Percentiles rank a stretch among this genome's conserved stretches.
Evolutionary conservation across 1,284 basidiomycete species (phyloP).

Genomic region (Kwoniella shivajii): DNA sequence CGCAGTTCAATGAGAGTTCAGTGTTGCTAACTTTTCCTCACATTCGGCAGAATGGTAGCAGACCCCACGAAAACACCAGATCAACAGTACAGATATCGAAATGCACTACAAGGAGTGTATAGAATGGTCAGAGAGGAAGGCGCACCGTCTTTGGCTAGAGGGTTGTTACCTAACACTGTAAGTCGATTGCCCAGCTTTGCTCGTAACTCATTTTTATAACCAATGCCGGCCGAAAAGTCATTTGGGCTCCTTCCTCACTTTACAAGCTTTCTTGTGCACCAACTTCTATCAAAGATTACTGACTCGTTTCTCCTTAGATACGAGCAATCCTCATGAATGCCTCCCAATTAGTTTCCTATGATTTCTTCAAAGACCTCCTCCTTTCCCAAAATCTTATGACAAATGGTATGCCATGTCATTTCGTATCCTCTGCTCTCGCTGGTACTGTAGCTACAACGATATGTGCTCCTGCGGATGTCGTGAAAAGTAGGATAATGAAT

Average conservation of each 20-base stretch:
- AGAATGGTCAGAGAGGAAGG: constrained; percentile 58
- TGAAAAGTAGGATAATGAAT: constrained; percentile 59
- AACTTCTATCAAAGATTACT: neutral
- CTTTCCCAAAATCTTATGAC: constrained; percentile 49
- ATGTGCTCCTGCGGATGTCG: constrained; percentile 57
- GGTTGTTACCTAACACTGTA: constrained; percentile 58
- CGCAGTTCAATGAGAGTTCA: neutral
- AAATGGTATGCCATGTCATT: constrained; percentile 58
- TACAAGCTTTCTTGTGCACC: neutral
- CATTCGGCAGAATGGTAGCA: constrained; percentile 43
- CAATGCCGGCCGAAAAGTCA: neutral
- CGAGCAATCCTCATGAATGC: constrained; percentile 60
- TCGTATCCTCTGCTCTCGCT: constrained; percentile 56
- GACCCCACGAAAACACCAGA: constrained; percentile 47
- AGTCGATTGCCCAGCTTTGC: constrained; percentile 21
- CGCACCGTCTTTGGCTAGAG: constrained; percentile 53
- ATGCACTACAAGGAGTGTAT: constrained; percentile 56
- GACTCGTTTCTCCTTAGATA: constrained; percentile 32
- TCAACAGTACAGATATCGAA: constrained; percentile 47
- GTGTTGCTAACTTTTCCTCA: neutral
- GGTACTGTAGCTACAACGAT: constrained; percentile 61
- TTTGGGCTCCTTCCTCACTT: too few species aligned
- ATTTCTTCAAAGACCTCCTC: constrained; percentile 59
- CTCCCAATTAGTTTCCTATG: constrained; percentile 58
- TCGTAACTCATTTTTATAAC: neutral